Evolutionary conservation across 257 asterid species (phyloP).

Genomic region (Craterostigma plantagineum): DNA sequence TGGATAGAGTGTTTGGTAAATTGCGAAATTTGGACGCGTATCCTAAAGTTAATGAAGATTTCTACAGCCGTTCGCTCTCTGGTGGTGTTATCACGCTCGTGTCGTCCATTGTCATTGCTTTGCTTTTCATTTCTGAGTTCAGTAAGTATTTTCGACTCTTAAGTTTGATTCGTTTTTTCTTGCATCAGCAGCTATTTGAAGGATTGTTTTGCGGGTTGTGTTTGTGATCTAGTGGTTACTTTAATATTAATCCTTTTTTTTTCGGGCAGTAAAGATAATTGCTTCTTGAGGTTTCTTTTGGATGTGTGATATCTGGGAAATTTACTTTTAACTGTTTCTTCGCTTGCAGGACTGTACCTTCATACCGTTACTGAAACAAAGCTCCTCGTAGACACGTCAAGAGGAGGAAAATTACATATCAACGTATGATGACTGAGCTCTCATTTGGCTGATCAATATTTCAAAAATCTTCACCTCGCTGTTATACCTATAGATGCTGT

Average conservation of each 20-base stretch:
- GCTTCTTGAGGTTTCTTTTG: neutral
- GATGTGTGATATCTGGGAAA: conserved; percentile 5
- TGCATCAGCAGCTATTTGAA: neutral
- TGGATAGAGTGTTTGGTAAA: conserved; percentile 45
- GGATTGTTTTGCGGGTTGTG: conserved; percentile 1
- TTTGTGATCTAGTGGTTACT: neutral
- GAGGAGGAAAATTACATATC: conserved; percentile 84
- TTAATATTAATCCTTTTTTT: too few relatives aligned
- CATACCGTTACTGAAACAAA: conserved; percentile 69
- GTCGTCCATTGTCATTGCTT: conserved; percentile 47
- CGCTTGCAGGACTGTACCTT: conserved; percentile 68
- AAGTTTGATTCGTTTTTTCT: too few relatives aligned
- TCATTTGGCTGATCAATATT: neutral
- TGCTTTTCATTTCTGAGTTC: conserved; percentile 80
- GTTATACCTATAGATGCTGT: too few relatives aligned
- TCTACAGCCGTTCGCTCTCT: conserved; percentile 78
- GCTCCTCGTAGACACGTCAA: conserved; percentile 88
- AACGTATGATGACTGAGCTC: conserved; percentile 33
- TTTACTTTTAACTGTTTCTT: too few relatives aligned
- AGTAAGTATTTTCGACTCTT: conserved; percentile 26
- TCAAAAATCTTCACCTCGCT: too few relatives aligned
- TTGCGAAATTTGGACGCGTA: conserved; percentile 86
- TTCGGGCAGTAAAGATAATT: too few relatives aligned
- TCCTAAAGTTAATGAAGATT: conserved; percentile 91
- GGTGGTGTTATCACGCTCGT: conserved; percentile 79